Evolutionary conservation across 805 yeast species (phyloP), one percentile per base, ranked within the genome.

Genomic region (Candida schatavii): DNA sequence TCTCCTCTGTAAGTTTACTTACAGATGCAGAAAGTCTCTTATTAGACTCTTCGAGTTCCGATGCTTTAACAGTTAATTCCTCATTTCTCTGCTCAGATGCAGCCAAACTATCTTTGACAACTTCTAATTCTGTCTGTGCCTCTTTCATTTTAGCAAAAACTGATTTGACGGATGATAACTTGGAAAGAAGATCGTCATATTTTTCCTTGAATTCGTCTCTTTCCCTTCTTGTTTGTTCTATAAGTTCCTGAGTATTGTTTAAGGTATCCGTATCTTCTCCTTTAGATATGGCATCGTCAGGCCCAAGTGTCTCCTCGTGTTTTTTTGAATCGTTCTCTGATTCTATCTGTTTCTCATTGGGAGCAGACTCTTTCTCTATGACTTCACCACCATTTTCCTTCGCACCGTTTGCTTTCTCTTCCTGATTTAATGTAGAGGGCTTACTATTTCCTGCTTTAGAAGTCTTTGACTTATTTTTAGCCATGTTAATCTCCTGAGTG

Each of bases 121-220:
- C 66, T 32, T 77, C 87, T 15, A 86, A 64, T 49, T 84, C 86
- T 2, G 59, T 63, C 54, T 85, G 83, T 0, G 88, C 68, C 43
- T 78, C 83, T 54, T 85, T 83, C 87, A 85, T 83, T 48, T 85
- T 85, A 40, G 61, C 63, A 59, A 85, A 85, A 2, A 85, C 75
- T 0, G 82, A 66, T 49, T 84, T 85, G 91, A 85, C 85, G 2
- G 86, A 77, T 1, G 88, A 77, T 14, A 86, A 58, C 56, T 83
- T 74, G 47, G 77, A 78, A 45, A 86, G 59, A 25, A 86, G 61
- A 3, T 75, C 68, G 46, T 83, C 83, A 53, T 85, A 83, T 47
- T 80, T 80, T 1, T 71, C 66, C 49, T 82, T 79, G 22, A 76
- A 70, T 23, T 75, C 72, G 37, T 76, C 83, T 42, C 83, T 72